Conservation (phyloP, 768 basidiomycete species). For the Amanita molliuscula region DNA sequence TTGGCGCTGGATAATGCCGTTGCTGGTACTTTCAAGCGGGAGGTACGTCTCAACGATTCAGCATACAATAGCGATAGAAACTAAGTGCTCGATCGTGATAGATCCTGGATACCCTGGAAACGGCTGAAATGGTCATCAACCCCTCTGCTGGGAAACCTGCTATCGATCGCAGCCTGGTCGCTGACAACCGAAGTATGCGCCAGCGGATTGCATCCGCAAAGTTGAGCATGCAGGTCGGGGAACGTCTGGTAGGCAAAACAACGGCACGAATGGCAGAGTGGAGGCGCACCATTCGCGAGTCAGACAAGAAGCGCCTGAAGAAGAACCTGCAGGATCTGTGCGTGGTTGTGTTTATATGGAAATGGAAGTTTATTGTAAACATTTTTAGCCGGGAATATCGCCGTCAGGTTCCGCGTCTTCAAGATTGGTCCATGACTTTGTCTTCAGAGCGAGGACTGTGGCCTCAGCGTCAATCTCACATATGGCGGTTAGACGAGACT, state of each 20-base stretch:
- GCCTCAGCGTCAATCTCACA: conserved; percentile 40
- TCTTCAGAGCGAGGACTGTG: conserved; percentile 78
- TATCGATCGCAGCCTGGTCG: conserved; percentile 45
- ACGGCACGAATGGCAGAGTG: conserved; percentile 59
- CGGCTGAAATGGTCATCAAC: conserved; percentile 41
- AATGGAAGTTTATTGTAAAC: neutral
- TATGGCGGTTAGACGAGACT: conserved; percentile 85
- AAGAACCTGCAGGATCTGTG: conserved; percentile 70
- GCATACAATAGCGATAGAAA: neutral
- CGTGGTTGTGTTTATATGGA: conserved; percentile 10
- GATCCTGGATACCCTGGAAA: conserved; percentile 52
- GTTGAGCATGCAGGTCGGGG: conserved; percentile 54
- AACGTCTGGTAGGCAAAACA: conserved; percentile 52
- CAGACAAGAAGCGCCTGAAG: conserved; percentile 63
- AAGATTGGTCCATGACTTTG: conserved; percentile 51
- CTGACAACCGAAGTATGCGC: conserved; percentile 39
- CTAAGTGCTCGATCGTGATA: conserved; percentile 11
- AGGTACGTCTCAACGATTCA: conserved; percentile 31
- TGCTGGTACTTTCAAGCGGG: conserved; percentile 56
- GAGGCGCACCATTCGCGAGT: conserved; percentile 55
- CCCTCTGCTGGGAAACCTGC: conserved; percentile 34
- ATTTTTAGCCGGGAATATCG: conserved; percentile 60
- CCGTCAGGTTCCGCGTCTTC: conserved; percentile 51
- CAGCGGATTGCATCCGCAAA: conserved; percentile 45
- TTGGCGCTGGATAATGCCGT: conserved; percentile 57